phyloP scores from a whole-genome alignment of 164 flowering plant genomes.

The Liquidambar formosana region DNA sequence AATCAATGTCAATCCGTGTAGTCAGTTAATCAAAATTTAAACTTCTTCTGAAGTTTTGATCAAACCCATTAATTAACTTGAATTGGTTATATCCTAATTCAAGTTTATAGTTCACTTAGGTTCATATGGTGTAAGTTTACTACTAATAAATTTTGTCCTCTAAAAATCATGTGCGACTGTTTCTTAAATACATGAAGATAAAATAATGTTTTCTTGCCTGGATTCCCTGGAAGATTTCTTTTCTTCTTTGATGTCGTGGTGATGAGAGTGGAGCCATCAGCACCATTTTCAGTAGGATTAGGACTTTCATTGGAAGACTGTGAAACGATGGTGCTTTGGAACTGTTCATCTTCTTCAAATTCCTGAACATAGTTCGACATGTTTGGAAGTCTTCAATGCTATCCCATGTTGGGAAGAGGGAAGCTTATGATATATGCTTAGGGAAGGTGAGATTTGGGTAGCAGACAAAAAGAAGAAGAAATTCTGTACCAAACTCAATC shows the following conservation, averaged over 20 bases:
- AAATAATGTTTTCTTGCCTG: constrained; percentile 28
- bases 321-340: constrained; percentile 21
- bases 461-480: constrained; percentile 39
- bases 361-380: constrained; percentile 32
- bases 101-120: no score
- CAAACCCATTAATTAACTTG: no score
- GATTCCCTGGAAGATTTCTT: constrained; percentile 41
- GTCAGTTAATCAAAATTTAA: no score
- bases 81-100: no score
- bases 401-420: background rate
- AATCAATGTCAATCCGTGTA: no score
- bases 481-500: constrained; percentile 17
- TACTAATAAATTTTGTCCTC: no score
- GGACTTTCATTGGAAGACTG: constrained; percentile 33
- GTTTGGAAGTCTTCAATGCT: constrained; percentile 2
- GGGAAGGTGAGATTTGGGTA: constrained; percentile 11
- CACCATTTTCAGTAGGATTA: constrained; percentile 10
- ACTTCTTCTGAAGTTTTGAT: no score
- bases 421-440: constrained; percentile 19
- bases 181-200: background rate
- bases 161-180: background rate
- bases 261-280: constrained; percentile 13
- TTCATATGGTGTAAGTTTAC: no score
- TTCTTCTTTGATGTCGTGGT: constrained; percentile 29
- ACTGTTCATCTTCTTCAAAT: constrained; percentile 26